Conservation (phyloP, 306 rosid species). For the Malus orientalis region DNA sequence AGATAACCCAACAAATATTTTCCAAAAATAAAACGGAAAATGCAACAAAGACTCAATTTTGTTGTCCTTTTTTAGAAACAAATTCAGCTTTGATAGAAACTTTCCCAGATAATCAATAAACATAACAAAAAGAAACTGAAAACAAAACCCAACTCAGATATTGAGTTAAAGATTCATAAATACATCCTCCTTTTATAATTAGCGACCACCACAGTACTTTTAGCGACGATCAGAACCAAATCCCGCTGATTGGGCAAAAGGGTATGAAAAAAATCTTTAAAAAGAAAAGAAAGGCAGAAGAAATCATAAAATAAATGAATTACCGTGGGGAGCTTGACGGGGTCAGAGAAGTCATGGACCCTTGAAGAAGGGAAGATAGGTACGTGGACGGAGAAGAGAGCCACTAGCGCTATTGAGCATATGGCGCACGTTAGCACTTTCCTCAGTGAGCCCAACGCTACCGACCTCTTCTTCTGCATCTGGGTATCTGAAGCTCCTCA, state of each 20-base stretch:
- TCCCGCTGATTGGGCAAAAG: neutral
- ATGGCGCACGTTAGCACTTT: slow-evolving; percentile 58
- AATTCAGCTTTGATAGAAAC: neutral
- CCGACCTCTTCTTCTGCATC: slow-evolving; percentile 61
- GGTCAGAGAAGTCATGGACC: slow-evolving; percentile 50
- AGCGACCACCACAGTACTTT: neutral
- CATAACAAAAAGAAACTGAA: neutral
- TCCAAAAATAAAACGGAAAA: slow-evolving; percentile 2
- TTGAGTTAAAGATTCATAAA: neutral
- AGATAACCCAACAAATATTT: neutral
- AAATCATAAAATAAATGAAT: neutral
- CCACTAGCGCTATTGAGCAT: slow-evolving; percentile 41
- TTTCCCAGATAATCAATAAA: neutral
- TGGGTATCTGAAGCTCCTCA: slow-evolving; percentile 4
- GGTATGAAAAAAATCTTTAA: neutral
- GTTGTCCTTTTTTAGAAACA: neutral
- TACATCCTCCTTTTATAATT: neutral
- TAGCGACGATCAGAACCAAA: neutral
- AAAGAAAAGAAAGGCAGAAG: neutral
- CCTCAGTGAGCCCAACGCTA: slow-evolving; percentile 40
- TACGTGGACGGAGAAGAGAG: slow-evolving; percentile 53
- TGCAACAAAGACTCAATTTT: neutral
- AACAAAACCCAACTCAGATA: neutral
- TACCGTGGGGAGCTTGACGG: slow-evolving; percentile 61
- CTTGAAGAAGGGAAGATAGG: slow-evolving; percentile 51